Evolutionary conservation across 1,284 basidiomycete genomes (phyloP), one percentile per base, ranked within the genome.

Genomic region (Mycena citricolor): DNA sequence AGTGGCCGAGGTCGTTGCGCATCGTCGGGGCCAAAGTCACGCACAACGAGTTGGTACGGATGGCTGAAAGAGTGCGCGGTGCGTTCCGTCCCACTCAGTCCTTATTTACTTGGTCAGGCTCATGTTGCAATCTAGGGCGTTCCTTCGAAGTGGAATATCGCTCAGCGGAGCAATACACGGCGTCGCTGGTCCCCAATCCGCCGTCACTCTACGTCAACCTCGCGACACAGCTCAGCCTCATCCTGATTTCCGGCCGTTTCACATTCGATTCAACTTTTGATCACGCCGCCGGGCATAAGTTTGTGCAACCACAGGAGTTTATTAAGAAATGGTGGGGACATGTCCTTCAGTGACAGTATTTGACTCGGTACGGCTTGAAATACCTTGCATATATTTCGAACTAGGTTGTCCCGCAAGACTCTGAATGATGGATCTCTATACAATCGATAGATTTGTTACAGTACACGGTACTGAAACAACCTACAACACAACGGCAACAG

Each of bases 191-290:
- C 19, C 33, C 39, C 14, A 21, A 47, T 19, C 39, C 44, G 10
- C 39, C 39, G 13, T 47, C 44, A 8, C 8, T 36, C 8, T 47
- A 47, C 37, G 44, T 47, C 32, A 47, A 47, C 21, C 8, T 42
- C 21, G 32, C 32, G 13, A 47, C 39, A 3, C 17, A 31, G 4
- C 28, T 47, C 17, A 47, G 44, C 16, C 37, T 47, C 3, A 39
- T 39, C 14, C 14, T 47, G 12, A 32, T 47, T 5, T 38, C 39
- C n/a, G 32, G 32, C 13, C 38, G 44, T 4, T 42, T 47, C 28
- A 36, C 39, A 12, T 47, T 47, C 12, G 26, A 36, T 7, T 4
- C 38, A 19, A 41, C 33, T 33, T 46, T 41, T 21, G 23, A 31
- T 12, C n/a, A n/a, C n/a, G 10, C 12, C 4, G 34, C 32, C 11